A percentile compares a stretch with the other conserved stretches of the same genome.
phyloP scores from a whole-genome alignment of 805 yeast genomes.

The Lachancea lanzarotensis region DNA sequence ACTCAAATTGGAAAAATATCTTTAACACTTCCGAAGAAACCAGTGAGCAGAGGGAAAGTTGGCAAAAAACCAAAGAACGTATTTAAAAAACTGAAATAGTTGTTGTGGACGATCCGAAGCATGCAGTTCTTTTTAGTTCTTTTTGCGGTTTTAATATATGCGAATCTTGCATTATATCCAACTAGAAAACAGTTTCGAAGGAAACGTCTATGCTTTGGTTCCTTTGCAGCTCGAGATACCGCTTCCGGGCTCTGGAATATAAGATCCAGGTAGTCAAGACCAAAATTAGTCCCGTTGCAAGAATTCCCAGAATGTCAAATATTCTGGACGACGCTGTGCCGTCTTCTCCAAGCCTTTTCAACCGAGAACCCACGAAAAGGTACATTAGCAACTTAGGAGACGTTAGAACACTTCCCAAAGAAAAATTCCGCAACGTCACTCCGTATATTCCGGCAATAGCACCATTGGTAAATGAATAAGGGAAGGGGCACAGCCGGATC shows the following conservation, averaged over 20 bases:
- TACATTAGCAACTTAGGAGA: slow-evolving; percentile 79
- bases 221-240: slow-evolving; percentile 30
- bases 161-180: neutral
- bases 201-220: slow-evolving; percentile 11
- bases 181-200: slow-evolving; percentile 6
- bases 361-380: slow-evolving; percentile 68
- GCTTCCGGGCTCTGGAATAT: slow-evolving; percentile 45
- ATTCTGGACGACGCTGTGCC: slow-evolving; percentile 45
- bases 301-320: slow-evolving; percentile 57
- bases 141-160: too few relatives aligned
- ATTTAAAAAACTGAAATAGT: slow-evolving; percentile 3
- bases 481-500: slow-evolving; percentile 83
- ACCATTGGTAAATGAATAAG: slow-evolving; percentile 87
- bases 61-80: slow-evolving; percentile 8
- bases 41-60: slow-evolving; percentile 3
- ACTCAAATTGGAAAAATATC: slow-evolving; percentile 3
- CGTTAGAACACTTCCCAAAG: slow-evolving; percentile 64
- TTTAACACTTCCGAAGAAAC: neutral
- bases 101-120: neutral
- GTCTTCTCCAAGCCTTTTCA: slow-evolving; percentile 61
- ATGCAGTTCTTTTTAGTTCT: too few relatives aligned
- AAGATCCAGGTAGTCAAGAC: slow-evolving; percentile 58
- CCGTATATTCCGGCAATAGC: slow-evolving; percentile 87
- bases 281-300: slow-evolving; percentile 50
- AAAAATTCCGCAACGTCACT: slow-evolving; percentile 52